These are phyloP conservation scores for Sutorius eximius DNA, from an alignment of 1,284 basidiomycete species.

Conservation along the genomic window DNA sequence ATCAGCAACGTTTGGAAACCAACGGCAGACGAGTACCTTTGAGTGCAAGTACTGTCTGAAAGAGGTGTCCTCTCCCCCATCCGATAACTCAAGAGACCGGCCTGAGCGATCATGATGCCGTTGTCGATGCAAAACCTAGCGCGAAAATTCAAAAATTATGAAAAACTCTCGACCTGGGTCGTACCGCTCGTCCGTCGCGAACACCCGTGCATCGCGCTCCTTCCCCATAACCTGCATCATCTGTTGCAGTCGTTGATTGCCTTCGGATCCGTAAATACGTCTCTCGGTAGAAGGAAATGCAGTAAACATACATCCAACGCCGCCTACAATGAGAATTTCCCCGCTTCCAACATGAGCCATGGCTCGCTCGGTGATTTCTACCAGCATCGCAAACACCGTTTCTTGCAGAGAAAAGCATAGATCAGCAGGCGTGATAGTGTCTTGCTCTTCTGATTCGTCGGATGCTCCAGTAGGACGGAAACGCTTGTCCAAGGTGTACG, in stretches of 20 bases:
- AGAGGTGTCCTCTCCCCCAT: conserved; percentile 89
- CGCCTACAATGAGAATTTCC: conserved; percentile 97
- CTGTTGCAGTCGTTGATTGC: conserved; percentile 89
- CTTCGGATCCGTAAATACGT: conserved; percentile 40
- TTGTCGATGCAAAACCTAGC: conserved; percentile 97
- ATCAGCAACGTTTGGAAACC: conserved; percentile 4
- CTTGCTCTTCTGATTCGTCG: conserved; percentile 48
- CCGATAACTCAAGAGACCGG: conserved; percentile 86
- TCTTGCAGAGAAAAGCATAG: conserved; percentile 98
- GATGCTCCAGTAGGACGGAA: conserved; percentile 51
- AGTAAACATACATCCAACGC: conserved; percentile 86
- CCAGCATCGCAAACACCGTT: conserved; percentile 97
- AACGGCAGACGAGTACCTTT: conserved; percentile 56
- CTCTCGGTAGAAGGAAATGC: neutral
- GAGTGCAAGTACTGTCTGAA: conserved; percentile 83
- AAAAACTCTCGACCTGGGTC: conserved; percentile 16
- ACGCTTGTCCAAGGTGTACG: conserved; percentile 80
- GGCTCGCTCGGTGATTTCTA: conserved; percentile 98
- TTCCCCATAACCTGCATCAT: conserved; percentile 99
- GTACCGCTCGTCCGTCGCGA: conserved; percentile 94
- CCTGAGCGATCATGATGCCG: conserved; percentile 99
- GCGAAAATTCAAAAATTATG: conserved; percentile 4
- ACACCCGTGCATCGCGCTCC: conserved; percentile 88
- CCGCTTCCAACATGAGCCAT: conserved; percentile 98
- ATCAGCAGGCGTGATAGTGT: conserved; percentile 90